A percentile compares a stretch with the other conserved stretches of the same genome.
These are phyloP conservation scores for Calocera cornea DNA, from an alignment of 768 basidiomycete genomes.

Conservation along the genomic window DNA sequence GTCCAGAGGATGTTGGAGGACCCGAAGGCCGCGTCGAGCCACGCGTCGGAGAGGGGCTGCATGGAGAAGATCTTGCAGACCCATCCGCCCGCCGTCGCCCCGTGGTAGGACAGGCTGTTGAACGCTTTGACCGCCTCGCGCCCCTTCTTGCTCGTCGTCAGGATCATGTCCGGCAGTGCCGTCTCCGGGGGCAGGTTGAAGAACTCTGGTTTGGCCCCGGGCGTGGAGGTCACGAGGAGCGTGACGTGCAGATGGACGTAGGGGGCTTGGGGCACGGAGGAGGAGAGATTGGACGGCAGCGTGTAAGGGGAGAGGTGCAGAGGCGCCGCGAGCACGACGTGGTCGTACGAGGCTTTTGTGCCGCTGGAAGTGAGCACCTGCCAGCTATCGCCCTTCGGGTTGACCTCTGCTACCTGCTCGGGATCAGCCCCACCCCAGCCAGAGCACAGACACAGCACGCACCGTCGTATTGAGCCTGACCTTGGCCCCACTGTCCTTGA, in stretches of 20 bases:
- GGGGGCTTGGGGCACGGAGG: conserved; percentile 49
- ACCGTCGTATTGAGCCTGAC: conserved; percentile 61
- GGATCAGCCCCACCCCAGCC: conserved; percentile 31
- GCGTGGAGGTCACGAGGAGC: conserved; percentile 62
- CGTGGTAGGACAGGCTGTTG: conserved; percentile 75
- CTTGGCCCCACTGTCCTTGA: conserved; percentile 53
- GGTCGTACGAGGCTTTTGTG: conserved; percentile 35
- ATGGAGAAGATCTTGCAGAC: conserved; percentile 81
- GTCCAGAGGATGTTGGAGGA: conserved; percentile 63
- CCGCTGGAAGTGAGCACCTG: conserved; percentile 8
- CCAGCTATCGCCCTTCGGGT: conserved; percentile 15
- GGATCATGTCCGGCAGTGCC: conserved; percentile 45
- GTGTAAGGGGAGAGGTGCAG: conserved; percentile 54
- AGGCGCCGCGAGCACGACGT: conserved; percentile 77
- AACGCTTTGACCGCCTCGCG: conserved; percentile 37
- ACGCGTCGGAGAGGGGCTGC: conserved; percentile 47
- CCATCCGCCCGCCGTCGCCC: conserved; percentile 40
- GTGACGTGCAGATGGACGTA: conserved; percentile 85
- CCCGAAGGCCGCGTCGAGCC: conserved; percentile 52
- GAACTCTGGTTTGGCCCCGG: conserved; percentile 47
- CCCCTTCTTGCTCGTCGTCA: conserved; percentile 43
- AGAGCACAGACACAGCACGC: conserved; percentile 13
- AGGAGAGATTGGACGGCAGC: conserved; percentile 36
- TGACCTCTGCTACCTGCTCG: conserved; percentile 34
- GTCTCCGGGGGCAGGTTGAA: conserved; percentile 42